phyloP scores from a whole-genome alignment of 805 yeast species.

The Starmerella bombi region DNA sequence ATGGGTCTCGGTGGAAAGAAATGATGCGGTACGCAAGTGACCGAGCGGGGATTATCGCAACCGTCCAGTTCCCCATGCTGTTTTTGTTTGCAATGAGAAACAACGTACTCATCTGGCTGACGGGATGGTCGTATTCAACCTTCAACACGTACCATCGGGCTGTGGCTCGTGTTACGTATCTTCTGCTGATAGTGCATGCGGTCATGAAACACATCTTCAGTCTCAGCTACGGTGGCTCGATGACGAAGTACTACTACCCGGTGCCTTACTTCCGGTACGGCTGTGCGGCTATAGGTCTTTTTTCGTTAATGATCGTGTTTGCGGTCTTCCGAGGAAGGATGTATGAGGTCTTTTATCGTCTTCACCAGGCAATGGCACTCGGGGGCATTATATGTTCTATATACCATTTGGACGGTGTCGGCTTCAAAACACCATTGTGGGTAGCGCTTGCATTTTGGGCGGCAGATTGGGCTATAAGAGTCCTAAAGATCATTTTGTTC shows the following conservation, averaged over 20 bases:
- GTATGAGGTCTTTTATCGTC: conserved; percentile 43
- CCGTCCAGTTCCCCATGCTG: conserved; percentile 39
- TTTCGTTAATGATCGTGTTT: conserved; percentile 34
- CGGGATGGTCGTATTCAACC: conserved; percentile 45
- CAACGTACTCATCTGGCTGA: conserved; percentile 44
- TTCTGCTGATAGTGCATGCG: conserved; percentile 37
- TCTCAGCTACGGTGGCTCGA: conserved; percentile 26
- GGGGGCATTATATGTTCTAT: conserved; percentile 43
- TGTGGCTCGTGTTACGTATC: conserved; percentile 35
- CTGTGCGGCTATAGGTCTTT: conserved; percentile 26
- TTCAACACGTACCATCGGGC: conserved; percentile 49
- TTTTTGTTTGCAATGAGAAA: conserved; percentile 51
- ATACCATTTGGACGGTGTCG: conserved; percentile 40
- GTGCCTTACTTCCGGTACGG: conserved; percentile 28
- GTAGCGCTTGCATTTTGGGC: conserved; percentile 53
- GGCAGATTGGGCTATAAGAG: conserved; percentile 47
- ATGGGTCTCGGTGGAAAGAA: conserved; percentile 26
- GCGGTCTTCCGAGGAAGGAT: conserved; percentile 37
- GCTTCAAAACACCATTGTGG: conserved; percentile 43
- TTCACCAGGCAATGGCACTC: conserved; percentile 43
- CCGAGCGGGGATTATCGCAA: conserved; percentile 40
- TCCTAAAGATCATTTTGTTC: conserved; percentile 34
- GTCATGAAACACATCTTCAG: conserved; percentile 37
- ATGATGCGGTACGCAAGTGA: conserved; percentile 37
- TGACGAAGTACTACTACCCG: conserved; percentile 26